Percentiles rank a stretch among this genome's conserved stretches.
Conservation (phyloP, 805 yeast genomes). For the Torulaspora maleeae region DNA sequence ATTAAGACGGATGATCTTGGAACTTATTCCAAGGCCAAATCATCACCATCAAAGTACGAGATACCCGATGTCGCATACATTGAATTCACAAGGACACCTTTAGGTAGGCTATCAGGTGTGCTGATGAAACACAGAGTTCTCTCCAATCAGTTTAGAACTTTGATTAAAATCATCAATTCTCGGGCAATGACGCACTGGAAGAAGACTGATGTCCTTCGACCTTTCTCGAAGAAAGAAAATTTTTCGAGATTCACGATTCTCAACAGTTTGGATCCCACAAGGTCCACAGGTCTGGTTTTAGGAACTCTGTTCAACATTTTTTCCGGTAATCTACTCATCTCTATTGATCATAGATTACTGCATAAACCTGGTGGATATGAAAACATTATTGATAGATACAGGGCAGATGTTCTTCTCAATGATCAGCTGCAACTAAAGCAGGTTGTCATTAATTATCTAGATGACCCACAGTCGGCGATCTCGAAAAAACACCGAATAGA, state of each 20-base stretch:
- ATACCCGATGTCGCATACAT: constrained; percentile 87
- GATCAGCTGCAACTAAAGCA: constrained; percentile 87
- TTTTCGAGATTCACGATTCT: constrained; percentile 50
- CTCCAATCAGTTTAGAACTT: constrained; percentile 77
- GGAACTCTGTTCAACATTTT: constrained; percentile 79
- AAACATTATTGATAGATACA: constrained; percentile 61
- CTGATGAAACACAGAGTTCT: constrained; percentile 87
- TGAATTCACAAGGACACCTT: constrained; percentile 84
- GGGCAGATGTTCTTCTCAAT: constrained; percentile 70
- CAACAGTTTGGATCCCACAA: constrained; percentile 62
- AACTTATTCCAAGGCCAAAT: constrained; percentile 53
- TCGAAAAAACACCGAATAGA: constrained; percentile 74
- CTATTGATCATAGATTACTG: constrained; percentile 72
- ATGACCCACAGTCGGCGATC: constrained; percentile 78
- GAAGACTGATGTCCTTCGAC: constrained; percentile 44
- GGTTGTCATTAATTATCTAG: constrained; percentile 88
- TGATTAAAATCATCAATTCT: constrained; percentile 65
- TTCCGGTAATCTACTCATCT: constrained; percentile 74
- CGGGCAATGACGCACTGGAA: constrained; percentile 42
- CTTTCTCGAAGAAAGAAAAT: constrained; percentile 34
- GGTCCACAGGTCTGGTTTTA: constrained; percentile 79
- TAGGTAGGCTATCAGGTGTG: constrained; percentile 89
- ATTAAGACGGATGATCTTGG: constrained; percentile 85
- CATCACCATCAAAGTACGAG: constrained; percentile 58
- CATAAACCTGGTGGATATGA: constrained; percentile 86